Percentiles rank a stretch among this genome's conserved stretches.
These are phyloP conservation scores for Moricandia moricandioides DNA, from an alignment of 345 rosid species.

Conservation along the genomic window DNA sequence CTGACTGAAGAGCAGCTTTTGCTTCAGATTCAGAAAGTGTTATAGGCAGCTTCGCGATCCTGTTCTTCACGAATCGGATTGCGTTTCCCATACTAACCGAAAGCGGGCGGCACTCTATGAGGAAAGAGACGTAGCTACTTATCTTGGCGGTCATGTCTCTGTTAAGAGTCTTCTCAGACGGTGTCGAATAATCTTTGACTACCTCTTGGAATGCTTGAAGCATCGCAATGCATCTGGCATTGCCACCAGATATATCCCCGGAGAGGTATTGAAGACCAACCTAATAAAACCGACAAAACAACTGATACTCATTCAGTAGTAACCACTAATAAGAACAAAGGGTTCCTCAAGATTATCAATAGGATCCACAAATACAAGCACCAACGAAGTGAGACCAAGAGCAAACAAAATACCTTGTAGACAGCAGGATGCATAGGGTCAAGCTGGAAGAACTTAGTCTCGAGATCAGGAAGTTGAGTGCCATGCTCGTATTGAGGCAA, in stretches of 20 bases:
- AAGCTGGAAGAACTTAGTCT: slow-evolving; percentile 77
- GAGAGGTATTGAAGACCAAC: slow-evolving; percentile 86
- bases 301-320: slow-evolving; percentile 11
- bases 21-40: slow-evolving; percentile 72
- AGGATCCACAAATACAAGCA: neutral
- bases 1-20: slow-evolving; percentile 61
- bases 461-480: slow-evolving; percentile 81
- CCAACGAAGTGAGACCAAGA: neutral
- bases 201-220: slow-evolving; percentile 87
- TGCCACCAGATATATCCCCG: slow-evolving; percentile 85
- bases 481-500: slow-evolving; percentile 97
- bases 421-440: slow-evolving; percentile 94
- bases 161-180: slow-evolving; percentile 67
- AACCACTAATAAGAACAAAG: slow-evolving; percentile 1
- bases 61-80: slow-evolving; percentile 69
- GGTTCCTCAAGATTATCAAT: neutral
- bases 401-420: slow-evolving; percentile 56
- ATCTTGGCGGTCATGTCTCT: slow-evolving; percentile 83
- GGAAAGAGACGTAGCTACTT: slow-evolving; percentile 81
- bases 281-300: slow-evolving; percentile 49
- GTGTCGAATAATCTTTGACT: slow-evolving; percentile 75
- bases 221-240: slow-evolving; percentile 99
- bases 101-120: slow-evolving; percentile 86
- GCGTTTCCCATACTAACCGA: slow-evolving; percentile 96
- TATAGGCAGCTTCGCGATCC: slow-evolving; percentile 71